Evolutionary conservation across 495 filamentous ascomycete genomes (phyloP).

Genomic region (Glarea lozoyensis): DNA sequence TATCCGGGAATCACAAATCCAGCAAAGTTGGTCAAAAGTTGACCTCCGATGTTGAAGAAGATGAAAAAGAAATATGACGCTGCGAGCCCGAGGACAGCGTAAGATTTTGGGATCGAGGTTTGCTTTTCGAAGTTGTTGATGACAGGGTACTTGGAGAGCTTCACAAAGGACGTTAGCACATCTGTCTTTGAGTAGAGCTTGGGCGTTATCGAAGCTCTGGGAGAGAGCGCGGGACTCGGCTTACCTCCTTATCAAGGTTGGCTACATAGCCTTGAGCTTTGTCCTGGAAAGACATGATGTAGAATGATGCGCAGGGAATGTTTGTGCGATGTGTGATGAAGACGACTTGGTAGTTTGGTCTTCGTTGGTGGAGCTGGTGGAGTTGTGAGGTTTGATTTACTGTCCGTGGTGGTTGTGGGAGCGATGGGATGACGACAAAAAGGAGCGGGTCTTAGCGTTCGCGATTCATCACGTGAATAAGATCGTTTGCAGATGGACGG

Average conservation of each 20-base stretch:
- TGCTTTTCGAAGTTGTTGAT: slow-evolving; percentile 97
- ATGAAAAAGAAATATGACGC: slow-evolving; percentile 96
- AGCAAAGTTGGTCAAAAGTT: slow-evolving; percentile 92
- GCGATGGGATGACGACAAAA: not conserved
- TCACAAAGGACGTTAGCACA: slow-evolving; percentile 12
- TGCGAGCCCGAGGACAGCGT: slow-evolving; percentile 77
- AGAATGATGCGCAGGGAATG: not conserved
- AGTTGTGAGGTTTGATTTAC: not conserved
- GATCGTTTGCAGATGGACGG: too few relatives aligned
- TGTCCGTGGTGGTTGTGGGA: too few relatives aligned
- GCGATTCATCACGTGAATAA: too few relatives aligned
- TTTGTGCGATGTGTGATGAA: too few relatives aligned
- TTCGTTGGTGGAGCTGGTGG: not conserved
- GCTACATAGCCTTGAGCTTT: slow-evolving; percentile 79
- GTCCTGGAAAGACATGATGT: slow-evolving; percentile 78
- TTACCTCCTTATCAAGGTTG: slow-evolving; percentile 95
- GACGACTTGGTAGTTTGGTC: not conserved
- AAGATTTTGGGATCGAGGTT: slow-evolving; percentile 91
- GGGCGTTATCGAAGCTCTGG: not conserved
- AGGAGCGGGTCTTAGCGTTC: not conserved
- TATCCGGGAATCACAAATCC: slow-evolving; percentile 92
- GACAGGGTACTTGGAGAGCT: slow-evolving; percentile 94
- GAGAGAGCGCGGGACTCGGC: slow-evolving; percentile 25
- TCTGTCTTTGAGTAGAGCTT: not conserved
- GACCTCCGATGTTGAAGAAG: slow-evolving; percentile 97